These are phyloP conservation scores for Triticum turgidum DNA, from an alignment of 176 grass and related monocot genomes.

Conservation along the genomic window DNA sequence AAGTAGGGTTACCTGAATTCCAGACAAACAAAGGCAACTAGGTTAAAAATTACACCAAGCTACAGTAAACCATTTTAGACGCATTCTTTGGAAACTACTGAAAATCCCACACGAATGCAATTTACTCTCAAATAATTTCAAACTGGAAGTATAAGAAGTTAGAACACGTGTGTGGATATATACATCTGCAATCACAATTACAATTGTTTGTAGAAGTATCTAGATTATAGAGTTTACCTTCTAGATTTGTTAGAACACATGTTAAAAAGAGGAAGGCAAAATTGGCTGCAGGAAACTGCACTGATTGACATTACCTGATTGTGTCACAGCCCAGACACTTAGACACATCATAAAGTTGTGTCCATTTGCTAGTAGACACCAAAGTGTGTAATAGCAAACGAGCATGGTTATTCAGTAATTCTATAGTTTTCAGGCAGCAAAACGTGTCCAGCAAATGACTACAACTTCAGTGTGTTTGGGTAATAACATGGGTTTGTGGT, in stretches of 20 bases:
- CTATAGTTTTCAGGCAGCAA: not conserved
- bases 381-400: not conserved
- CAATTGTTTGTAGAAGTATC: not conserved
- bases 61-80: conserved; percentile 15
- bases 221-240: not conserved
- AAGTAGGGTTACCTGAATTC: conserved; percentile 84
- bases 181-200: not conserved
- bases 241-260: not conserved
- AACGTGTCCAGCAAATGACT: not conserved
- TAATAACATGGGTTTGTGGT: not conserved
- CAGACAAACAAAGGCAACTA: conserved; percentile 23
- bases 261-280: not conserved
- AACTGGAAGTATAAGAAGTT: not conserved
- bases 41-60: conserved; percentile 14
- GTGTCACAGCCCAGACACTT: not conserved
- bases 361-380: not conserved
- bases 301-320: not conserved
- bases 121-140: conserved; percentile 25
- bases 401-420: not conserved
- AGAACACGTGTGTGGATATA: not conserved
- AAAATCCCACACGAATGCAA: not conserved
- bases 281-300: not conserved
- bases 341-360: not conserved
- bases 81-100: conserved; percentile 14
- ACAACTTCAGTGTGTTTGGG: not conserved